Evolutionary conservation across 192 early-diverging fungal species (phyloP).

Genomic region (Coemansia sp.): DNA sequence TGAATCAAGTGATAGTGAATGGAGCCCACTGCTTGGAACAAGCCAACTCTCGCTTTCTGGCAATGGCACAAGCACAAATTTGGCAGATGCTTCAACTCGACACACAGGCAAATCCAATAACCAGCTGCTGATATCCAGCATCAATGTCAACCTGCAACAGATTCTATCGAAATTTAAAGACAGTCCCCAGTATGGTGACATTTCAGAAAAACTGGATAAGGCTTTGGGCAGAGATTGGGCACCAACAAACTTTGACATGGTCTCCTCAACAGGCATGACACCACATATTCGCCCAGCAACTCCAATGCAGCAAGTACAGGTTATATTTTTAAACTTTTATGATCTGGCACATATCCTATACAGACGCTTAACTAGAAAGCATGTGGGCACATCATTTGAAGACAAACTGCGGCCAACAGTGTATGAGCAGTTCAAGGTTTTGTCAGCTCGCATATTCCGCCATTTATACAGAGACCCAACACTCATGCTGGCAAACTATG

Average conservation of each 20-base stretch:
- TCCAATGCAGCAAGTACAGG: conserved; percentile 30
- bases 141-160: conserved; percentile 16
- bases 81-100: neutral
- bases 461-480: conserved; percentile 38
- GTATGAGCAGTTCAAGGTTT: conserved; percentile 48
- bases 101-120: neutral
- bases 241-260: conserved; percentile 30
- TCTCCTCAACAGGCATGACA: conserved; percentile 20
- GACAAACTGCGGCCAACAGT: conserved; percentile 35
- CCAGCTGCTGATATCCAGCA: conserved; percentile 21
- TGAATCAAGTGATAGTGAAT: conserved; percentile 18
- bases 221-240: conserved; percentile 22
- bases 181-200: conserved; percentile 6
- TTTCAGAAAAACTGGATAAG: conserved; percentile 11
- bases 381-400: neutral
- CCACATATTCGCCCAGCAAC: conserved; percentile 35
- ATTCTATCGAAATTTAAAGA: conserved; percentile 19
- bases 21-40: conserved; percentile 16
- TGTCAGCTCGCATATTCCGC: conserved; percentile 49
- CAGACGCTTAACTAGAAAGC: neutral
- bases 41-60: conserved; percentile 9
- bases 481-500: conserved; percentile 42
- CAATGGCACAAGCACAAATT: neutral
- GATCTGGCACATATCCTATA: conserved; percentile 19
- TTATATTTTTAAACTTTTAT: conserved; percentile 36